Base-by-base conservation (phyloP, 495 filamentous ascomycete genomes). In the Lichenothelia convexa region DNA sequence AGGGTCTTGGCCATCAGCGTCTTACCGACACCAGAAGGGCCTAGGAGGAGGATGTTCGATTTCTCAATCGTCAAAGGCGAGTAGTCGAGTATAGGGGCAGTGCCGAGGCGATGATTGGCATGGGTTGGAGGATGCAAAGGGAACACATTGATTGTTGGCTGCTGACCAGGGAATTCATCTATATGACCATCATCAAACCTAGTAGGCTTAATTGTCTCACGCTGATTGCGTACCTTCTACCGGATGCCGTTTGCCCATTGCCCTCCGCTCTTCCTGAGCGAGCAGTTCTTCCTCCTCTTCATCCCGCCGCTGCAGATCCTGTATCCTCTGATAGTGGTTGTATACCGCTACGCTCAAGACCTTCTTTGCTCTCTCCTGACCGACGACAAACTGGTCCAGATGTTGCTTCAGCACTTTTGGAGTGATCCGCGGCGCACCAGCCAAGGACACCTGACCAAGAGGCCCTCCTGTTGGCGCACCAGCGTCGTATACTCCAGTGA, bases 311-410 rank as follows among this genome's bases (percentile, higher is more conserved):
- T 71, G 62, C 17, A 83, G 48, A 47, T 93, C 80, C 40, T 80
- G 75, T 41, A 93, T 70, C 24, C 78, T 67, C 58, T 92, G 85
- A 52, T 93, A 95, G 49, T 97, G 89, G 59, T 94, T 93, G 57
- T 84, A 94, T n/a, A 97, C 80, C 3, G 86, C 83, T 8, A 85
- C 78, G 44, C 82, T 87, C 35, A 94, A 68, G 18, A 85, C 78
- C 53, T 89, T 89, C 67, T 95, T 97, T n/a, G 89, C 82, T 34
- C 81, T 75, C 46, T 92, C 80, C 53, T 97, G 89, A 17, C 91
- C 91, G 4, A 97, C 87, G 5, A 97, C 87, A 54, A 83, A 95
- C 51, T 87, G 78, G 50, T 97, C 91, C 8, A 95, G 71, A 51
- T 93, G 80, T 45, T 82, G 68, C 58, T 95, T 95, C 45, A 97